Base-by-base conservation (phyloP, 1,139 yeast genomes). In the Yamadazyma friedrichii region DNA sequence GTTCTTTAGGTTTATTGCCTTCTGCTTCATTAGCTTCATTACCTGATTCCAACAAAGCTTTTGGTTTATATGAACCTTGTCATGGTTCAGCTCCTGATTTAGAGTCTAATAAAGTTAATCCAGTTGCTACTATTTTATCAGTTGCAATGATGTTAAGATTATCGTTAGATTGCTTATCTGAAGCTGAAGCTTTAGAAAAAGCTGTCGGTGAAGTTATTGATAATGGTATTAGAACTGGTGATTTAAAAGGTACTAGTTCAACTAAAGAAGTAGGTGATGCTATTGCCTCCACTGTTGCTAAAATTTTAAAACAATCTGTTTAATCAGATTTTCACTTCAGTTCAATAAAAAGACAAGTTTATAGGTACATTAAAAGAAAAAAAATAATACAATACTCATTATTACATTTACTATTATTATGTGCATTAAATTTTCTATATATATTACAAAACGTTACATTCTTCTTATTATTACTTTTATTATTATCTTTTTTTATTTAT, bases 41-140 rank as follows among this genome's bases (percentile, higher is more conserved):
- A 56, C 98, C 98, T 44, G 97, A 91, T 64, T 82, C 91, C 36
- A 91, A 91, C 74, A 72, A 78, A 38, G 98, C 98, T 0, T 89
- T 93, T 61, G 98, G 98, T 47, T 76, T 93, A 49, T 93, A 93
- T 64, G 98, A 93, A 69, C 98, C 98, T 51, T 91, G 98, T 61
- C 98, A 93, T 64, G 98, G 98, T 36, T 85, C 96, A 33, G 98
- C 98, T 22, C 98, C 98, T 34, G 98, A 93, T 64, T 78, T 93
- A 59, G 84, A 84, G 40, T 73, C 70, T 46, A 88, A 88, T 62
- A 85, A 87, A 70, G 98, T 89, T 43, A 93, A 93, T 66, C 98
- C 98, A 40, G 68, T 91, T 42, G 98, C 97, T 38, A 88, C 97
- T 25, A 91, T 93, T 54, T 76, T 93, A 57, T 89, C 97, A 13